Evolutionary conservation across 2,329 filamentous ascomycete species (phyloP).

Genomic region (Xylariaceae sp.): DNA sequence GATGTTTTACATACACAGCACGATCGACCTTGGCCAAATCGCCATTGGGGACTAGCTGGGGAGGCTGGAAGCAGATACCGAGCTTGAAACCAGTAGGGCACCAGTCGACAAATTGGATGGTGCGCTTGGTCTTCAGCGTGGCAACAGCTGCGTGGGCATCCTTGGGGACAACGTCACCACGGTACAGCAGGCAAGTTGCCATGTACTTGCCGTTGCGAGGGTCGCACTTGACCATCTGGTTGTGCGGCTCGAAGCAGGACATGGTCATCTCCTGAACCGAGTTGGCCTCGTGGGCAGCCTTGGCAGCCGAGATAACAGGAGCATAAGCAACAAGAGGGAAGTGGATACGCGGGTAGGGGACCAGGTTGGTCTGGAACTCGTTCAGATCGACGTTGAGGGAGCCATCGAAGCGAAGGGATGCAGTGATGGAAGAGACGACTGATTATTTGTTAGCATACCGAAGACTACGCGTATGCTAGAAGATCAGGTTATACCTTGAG

Average conservation of each 20-base stretch:
- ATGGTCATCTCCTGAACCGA: constrained; percentile 97
- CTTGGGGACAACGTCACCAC: constrained; percentile 95
- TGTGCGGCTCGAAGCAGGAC: constrained; percentile 99
- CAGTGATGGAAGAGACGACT: constrained; percentile 98
- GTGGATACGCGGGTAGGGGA: constrained; percentile 98
- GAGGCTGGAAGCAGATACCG: constrained; percentile 99
- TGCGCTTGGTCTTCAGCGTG: constrained; percentile 97
- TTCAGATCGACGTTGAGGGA: constrained; percentile 99
- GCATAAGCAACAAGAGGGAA: constrained; percentile 98
- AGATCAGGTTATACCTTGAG: constrained; percentile 80
- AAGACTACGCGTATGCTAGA: background rate
- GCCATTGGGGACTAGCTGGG: constrained; percentile 91
- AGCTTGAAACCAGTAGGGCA: constrained; percentile 99
- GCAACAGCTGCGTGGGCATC: constrained; percentile 90
- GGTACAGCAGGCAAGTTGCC: constrained; percentile 97
- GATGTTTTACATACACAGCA: constrained; percentile 82
- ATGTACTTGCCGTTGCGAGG: constrained; percentile 99
- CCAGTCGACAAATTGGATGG: constrained; percentile 99
- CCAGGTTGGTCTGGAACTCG: constrained; percentile 99
- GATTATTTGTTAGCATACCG: constrained; percentile 26
- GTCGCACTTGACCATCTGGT: constrained; percentile 99
- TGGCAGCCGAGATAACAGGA: constrained; percentile 88
- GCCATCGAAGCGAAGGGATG: constrained; percentile 95
- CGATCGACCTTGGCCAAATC: constrained; percentile 97
- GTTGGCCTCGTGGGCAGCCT: constrained; percentile 97